These are phyloP conservation scores for Neofusicoccum kwambonambiense DNA, from an alignment of 2,329 filamentous ascomycete genomes.

Conservation along the genomic window DNA sequence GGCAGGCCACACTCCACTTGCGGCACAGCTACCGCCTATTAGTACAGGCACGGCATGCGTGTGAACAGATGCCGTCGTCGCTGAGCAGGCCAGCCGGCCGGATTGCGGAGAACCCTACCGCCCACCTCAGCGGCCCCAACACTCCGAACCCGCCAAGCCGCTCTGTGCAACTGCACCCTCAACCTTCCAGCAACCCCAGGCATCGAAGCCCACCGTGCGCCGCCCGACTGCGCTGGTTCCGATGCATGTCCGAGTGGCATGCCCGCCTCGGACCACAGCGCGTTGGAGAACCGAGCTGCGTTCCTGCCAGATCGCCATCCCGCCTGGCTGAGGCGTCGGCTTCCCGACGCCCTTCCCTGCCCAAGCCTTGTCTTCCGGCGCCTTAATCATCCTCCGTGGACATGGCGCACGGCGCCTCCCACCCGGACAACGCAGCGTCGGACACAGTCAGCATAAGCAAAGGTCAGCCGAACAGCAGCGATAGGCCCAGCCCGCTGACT, in stretches of 20 bases:
- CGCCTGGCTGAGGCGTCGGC: neutral
- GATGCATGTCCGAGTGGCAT: neutral
- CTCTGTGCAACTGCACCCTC: neutral
- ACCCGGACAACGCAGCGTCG: neutral
- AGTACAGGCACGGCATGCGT: neutral
- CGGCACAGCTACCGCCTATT: too few species aligned
- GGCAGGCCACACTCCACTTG: too few species aligned
- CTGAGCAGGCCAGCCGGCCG: neutral
- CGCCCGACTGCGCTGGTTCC: too few species aligned
- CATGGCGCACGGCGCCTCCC: conserved; percentile 8
- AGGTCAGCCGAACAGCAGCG: neutral
- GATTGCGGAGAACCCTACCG: neutral
- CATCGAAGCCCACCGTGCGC: too few species aligned
- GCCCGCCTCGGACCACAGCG: neutral
- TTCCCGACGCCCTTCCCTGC: neutral
- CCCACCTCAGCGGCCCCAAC: neutral
- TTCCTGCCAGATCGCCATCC: neutral
- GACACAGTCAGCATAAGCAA: conserved; percentile 7
- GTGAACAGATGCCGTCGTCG: neutral
- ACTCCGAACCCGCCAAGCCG: neutral
- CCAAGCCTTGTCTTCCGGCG: neutral
- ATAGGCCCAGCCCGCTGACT: neutral
- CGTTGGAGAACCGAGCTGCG: conserved; percentile 6
- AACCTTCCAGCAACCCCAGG: too few species aligned
- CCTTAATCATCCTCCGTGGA: conserved; percentile 3